phyloP scores from a whole-genome alignment of 2,329 filamentous ascomycete species.

The Cytospora mali region DNA sequence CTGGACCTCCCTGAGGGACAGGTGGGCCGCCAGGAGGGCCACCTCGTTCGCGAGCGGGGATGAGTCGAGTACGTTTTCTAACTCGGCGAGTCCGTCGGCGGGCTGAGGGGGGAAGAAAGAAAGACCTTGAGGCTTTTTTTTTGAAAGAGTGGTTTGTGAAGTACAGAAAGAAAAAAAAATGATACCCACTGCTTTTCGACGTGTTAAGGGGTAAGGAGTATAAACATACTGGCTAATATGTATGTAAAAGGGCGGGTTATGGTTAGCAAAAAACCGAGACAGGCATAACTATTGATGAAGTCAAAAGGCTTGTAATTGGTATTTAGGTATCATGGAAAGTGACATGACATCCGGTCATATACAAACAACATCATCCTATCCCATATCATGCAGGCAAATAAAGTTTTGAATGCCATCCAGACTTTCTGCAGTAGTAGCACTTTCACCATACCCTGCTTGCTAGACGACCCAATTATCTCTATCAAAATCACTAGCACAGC shows the following conservation, averaged over 20 bases:
- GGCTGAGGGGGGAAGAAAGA: background rate
- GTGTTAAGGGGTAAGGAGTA: background rate
- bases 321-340: background rate
- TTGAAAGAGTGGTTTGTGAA: background rate
- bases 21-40: slow-evolving; percentile 22
- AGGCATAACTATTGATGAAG: background rate
- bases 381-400: background rate
- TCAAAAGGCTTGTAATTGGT: background rate
- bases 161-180: slow-evolving; percentile 4
- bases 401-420: background rate
- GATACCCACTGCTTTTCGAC: slow-evolving; percentile 18
- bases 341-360: background rate
- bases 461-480: background rate
- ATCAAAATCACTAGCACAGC: too few relatives aligned
- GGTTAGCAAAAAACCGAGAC: background rate
- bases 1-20: slow-evolving; percentile 49
- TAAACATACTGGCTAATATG: background rate
- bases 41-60: slow-evolving; percentile 10
- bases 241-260: background rate
- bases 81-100: slow-evolving; percentile 13
- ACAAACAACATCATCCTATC: background rate
- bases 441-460: background rate
- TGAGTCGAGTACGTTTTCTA: slow-evolving; percentile 15
- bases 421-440: background rate
- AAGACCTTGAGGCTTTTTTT: background rate